Conservation (phyloP, 768 basidiomycete species). For the Collybiopsis confluens region DNA sequence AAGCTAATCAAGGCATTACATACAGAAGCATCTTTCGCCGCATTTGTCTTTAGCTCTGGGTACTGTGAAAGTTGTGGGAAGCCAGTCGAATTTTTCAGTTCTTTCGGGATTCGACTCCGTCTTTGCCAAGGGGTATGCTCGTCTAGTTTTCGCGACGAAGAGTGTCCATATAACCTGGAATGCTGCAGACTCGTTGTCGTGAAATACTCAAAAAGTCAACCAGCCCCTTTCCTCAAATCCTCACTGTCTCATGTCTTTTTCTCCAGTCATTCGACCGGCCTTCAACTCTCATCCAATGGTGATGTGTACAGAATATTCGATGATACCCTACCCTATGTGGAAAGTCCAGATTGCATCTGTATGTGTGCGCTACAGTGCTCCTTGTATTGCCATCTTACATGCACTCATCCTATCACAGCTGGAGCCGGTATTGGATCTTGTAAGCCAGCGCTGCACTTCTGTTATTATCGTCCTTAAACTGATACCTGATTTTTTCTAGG, state of each 20-base stretch:
- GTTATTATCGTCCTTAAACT: not conserved
- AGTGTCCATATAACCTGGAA: not conserved
- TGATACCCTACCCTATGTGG: not conserved
- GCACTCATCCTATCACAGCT: not conserved
- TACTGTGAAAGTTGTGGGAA: constrained; percentile 46
- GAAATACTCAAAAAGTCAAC: not conserved
- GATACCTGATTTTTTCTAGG: not conserved
- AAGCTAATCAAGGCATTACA: too few relatives aligned
- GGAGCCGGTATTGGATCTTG: not conserved
- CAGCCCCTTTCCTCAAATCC: too few relatives aligned
- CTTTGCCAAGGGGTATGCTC: constrained; percentile 36
- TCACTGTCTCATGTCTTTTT: not conserved
- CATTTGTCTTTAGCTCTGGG: constrained; percentile 58
- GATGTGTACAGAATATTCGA: not conserved
- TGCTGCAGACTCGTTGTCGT: not conserved
- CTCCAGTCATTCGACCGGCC: not conserved
- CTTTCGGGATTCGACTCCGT: constrained; percentile 44
- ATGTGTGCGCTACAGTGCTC: not conserved
- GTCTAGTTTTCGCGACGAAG: not conserved
- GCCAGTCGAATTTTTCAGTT: constrained; percentile 34
- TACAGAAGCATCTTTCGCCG: constrained; percentile 58
- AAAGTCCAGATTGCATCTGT: not conserved
- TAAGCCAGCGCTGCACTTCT: too few relatives aligned
- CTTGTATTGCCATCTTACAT: too few relatives aligned
- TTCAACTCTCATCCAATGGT: not conserved